Base-by-base conservation (phyloP, 176 grass and related monocot species). In the Rhynchospora breviuscula region DNA sequence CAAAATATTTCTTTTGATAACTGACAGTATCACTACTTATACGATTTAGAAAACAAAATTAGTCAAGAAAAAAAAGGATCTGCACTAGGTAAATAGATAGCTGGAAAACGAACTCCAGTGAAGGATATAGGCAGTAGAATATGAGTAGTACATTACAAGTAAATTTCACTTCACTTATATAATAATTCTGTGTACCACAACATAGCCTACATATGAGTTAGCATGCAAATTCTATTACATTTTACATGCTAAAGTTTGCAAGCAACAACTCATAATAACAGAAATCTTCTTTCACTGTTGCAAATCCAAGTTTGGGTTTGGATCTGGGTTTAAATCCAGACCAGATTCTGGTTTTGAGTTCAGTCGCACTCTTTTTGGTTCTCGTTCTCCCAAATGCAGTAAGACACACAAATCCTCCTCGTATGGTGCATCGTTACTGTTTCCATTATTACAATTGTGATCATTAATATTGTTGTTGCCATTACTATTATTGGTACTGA, bases 301-400 rank as follows among this genome's bases (percentile, higher is more conserved):
- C 86, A 90, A 85, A 67, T 92, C 90, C 6, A 83, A 85, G 87
- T 89, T 86, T 69, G 83, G 25, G 2, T 19, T 81, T 0, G 84
- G 83, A 78, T 91, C 92, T 5, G 87, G 92, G 15, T 81, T 81
- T 48, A 64, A 64, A 64, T 92, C 88, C 82, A 92, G 84, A 74
- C 90, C 94, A 8, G 88, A 83, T 84, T 89, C 84, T 49, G 80
- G 15, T 6, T 29, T 70, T 0, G 84, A 79, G 59, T 91, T 90
- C 3, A 86, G 89, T 15, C 89, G 94, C 2, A 78, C 67, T 72
- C 87, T 83, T 85, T 94, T 97, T 0, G 85, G 94, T 67, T 88
- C 89, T 67, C 90, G 63, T 51, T 97, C 90, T 11, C 94, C 90
- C 81, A 94, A 72, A 66, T 93, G 88, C 49, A 98, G 83, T 9